Conservation (phyloP, 2,329 filamentous ascomycete species). For the Didymella arachidicola region DNA sequence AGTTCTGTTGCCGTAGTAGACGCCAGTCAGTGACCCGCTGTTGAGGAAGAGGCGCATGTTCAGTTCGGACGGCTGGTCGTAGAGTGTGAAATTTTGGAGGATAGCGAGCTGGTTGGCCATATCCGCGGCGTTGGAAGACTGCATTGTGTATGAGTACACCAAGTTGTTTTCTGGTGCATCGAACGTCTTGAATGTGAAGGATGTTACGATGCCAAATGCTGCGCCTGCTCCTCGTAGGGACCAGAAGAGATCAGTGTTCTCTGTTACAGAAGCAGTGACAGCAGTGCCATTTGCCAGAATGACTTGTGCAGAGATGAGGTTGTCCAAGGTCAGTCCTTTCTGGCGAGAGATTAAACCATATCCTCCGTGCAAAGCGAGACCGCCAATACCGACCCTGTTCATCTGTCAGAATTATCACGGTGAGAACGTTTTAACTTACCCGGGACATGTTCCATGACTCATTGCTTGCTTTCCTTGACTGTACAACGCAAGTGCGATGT, state of each 20-base stretch:
- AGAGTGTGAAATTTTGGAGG: not conserved
- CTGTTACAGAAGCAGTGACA: not conserved
- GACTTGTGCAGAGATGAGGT: not conserved
- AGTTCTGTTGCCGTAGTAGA: not conserved
- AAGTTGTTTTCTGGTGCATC: not conserved
- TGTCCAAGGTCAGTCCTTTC: not conserved
- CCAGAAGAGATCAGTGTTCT: slow-evolving; percentile 53
- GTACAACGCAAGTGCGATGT: not conserved
- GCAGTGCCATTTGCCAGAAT: not conserved
- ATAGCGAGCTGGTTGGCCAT: not conserved
- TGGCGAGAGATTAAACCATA: not conserved
- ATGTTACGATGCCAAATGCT: slow-evolving; percentile 52
- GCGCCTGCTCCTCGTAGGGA: slow-evolving; percentile 50
- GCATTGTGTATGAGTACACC: not conserved
- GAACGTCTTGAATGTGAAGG: slow-evolving; percentile 38
- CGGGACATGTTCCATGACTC: not conserved
- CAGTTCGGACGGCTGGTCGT: not conserved
- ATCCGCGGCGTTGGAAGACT: not conserved
- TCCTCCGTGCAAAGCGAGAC: not conserved
- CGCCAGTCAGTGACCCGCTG: not conserved
- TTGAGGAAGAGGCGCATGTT: not conserved
- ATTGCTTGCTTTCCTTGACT: not conserved
- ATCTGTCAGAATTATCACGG: not conserved
- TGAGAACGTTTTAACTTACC: not conserved
- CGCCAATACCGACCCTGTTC: not conserved